Evolutionary conservation across 495 filamentous ascomycete genomes (phyloP).

Genomic region (Hyaloscypha variabilis): DNA sequence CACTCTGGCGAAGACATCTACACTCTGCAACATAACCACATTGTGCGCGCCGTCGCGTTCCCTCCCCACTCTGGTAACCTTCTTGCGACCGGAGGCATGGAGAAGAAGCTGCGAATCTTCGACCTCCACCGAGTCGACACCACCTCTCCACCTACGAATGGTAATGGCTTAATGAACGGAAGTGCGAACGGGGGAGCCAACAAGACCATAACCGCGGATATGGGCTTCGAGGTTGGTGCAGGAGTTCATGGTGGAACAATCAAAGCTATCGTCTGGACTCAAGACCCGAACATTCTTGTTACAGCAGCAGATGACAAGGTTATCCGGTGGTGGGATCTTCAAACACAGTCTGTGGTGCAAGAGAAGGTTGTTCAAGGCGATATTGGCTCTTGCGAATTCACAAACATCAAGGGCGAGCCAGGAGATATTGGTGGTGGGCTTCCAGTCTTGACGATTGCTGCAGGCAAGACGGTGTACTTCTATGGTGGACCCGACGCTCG

Average conservation of each 20-base stretch:
- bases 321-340: slow-evolving; percentile 93
- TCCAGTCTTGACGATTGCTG: slow-evolving; percentile 66
- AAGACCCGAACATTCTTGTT: slow-evolving; percentile 81
- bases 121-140: slow-evolving; percentile 61
- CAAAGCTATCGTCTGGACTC: slow-evolving; percentile 92
- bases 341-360: slow-evolving; percentile 67
- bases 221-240: slow-evolving; percentile 82
- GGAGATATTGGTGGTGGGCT: slow-evolving; percentile 54
- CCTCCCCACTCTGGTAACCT: slow-evolving; percentile 78
- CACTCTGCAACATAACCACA: slow-evolving; percentile 88
- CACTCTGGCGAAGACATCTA: slow-evolving; percentile 88
- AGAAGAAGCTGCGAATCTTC: slow-evolving; percentile 96
- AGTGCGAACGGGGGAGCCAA: slow-evolving; percentile 28
- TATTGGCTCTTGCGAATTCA: slow-evolving; percentile 90
- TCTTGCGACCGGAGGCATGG: slow-evolving; percentile 86
- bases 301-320: slow-evolving; percentile 90
- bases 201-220: slow-evolving; percentile 44
- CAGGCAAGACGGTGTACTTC: slow-evolving; percentile 90
- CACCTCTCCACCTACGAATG: slow-evolving; percentile 11
- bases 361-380: slow-evolving; percentile 76
- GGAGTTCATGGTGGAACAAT: slow-evolving; percentile 84
- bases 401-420: slow-evolving; percentile 45
- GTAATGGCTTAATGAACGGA: slow-evolving; percentile 9
- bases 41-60: slow-evolving; percentile 91
- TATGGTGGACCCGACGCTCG: slow-evolving; percentile 77